Evolutionary conservation across 805 yeast species (phyloP).

Genomic region (Grigorovia yakushimaensis): DNA sequence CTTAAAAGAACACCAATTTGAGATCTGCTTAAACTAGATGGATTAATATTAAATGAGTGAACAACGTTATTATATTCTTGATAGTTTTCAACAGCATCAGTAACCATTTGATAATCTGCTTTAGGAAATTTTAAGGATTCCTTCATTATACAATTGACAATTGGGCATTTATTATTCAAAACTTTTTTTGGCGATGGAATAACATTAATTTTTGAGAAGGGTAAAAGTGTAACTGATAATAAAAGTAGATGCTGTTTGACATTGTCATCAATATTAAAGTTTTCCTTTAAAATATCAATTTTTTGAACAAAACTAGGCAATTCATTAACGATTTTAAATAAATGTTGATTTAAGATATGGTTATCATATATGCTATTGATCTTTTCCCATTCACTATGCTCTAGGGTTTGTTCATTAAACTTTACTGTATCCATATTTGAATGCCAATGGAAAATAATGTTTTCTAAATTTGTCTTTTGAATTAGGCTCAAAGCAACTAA

Average conservation of each 20-base stretch:
- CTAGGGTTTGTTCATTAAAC: slow-evolving; percentile 17
- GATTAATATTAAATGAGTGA: slow-evolving; percentile 11
- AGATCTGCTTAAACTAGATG: slow-evolving; percentile 33
- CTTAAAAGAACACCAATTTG: slow-evolving; percentile 53
- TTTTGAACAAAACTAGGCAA: slow-evolving; percentile 1
- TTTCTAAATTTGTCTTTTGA: slow-evolving; percentile 43
- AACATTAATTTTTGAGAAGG: slow-evolving; percentile 14
- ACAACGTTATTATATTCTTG: slow-evolving; percentile 24
- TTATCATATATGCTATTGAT: slow-evolving; percentile 13
- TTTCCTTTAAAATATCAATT: slow-evolving; percentile 5
- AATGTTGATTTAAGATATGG: slow-evolving; percentile 11
- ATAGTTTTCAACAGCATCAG: slow-evolving; percentile 34
- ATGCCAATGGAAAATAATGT: slow-evolving; percentile 45
- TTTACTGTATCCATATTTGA: slow-evolving; percentile 15
- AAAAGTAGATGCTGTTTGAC: slow-evolving; percentile 16
- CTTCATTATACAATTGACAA: slow-evolving; percentile 41
- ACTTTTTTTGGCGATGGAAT: slow-evolving; percentile 22
- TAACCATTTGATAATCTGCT: slow-evolving; percentile 42
- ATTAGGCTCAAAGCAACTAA: slow-evolving; percentile 53
- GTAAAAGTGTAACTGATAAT: slow-evolving; percentile 13
- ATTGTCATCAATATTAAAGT: neutral
- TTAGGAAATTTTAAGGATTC: slow-evolving; percentile 65
- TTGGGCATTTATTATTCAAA: slow-evolving; percentile 16
- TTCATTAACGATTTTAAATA: slow-evolving; percentile 5
- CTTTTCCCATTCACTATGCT: slow-evolving; percentile 2